Evolutionary conservation across 257 asterid species (phyloP), one percentile per base, ranked within the genome.

Genomic region (Capsicum rhomboideum): DNA sequence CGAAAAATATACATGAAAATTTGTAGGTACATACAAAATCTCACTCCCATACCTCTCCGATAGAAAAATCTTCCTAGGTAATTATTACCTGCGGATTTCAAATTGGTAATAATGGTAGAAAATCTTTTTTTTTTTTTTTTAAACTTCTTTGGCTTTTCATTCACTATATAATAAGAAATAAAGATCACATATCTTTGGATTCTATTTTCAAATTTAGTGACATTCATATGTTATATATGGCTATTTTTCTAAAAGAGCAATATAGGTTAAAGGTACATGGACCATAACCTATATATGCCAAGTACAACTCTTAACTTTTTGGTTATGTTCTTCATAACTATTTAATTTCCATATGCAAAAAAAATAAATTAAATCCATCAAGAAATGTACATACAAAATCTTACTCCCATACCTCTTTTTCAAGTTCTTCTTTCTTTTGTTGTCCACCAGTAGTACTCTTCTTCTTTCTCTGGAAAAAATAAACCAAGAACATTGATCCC

Each of bases 361-460:
- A 49, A 67, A n/a, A 29, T 18, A 56, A 49, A 66, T 21, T 37
- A 80, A 82, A 74, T 9, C 3, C 17, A 40, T 55, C 31, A 82
- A 82, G 14, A 50, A 78, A 37, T n/a, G 74, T 69, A 49, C 63
- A 79, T 17, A 42, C n/a, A 83, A 64, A 68, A 29, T 21, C 53
- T 83, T 74, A 64, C 26, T 26, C 40, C 90, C 91, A 85, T 85
- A 93, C 99, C 98, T 95, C 99, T 85, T 89, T 91, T 87, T 95
- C 94, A 59, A 95, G 93, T 66, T 93, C 97, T 83, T 91, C 94
- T 82, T 83, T 91, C 90, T 85, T 91, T n/a, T 88, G 95, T 80
- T 85, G 89, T 61, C 91, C 94, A 20, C 92, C 94, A 23, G 55
- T 79, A 18, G 54, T 46, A 34, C 17, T 68, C 86, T 80, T 88